Evolutionary conservation across 371 early-diverging fungal species (phyloP).

Genomic region (Apophysomyces sp.): DNA sequence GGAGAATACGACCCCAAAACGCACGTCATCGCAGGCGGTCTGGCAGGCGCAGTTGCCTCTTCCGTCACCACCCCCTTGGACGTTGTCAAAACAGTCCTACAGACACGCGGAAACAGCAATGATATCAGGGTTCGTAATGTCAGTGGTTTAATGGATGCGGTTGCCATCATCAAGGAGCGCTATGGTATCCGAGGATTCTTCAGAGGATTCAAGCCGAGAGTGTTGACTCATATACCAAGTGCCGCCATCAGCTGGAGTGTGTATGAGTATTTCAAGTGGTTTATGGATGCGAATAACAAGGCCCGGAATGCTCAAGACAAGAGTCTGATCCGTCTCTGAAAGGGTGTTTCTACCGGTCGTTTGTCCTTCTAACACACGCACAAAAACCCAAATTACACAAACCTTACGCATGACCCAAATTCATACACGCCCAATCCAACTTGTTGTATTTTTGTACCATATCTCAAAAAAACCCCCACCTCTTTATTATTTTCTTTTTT

Average conservation of each 20-base stretch:
- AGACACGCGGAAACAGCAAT: conserved; percentile 78
- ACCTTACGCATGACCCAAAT: neutral
- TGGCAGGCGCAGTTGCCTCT: conserved; percentile 90
- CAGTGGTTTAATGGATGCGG: conserved; percentile 71
- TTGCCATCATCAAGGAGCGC: conserved; percentile 69
- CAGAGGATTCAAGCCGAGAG: conserved; percentile 81
- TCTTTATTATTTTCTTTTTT: neutral
- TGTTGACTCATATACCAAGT: conserved; percentile 88
- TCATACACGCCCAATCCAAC: neutral
- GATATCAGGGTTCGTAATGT: conserved; percentile 72
- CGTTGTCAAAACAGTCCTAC: conserved; percentile 90
- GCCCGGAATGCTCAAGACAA: conserved; percentile 6
- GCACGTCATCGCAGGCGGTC: conserved; percentile 84
- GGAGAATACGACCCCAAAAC: conserved; percentile 82
- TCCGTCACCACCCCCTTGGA: conserved; percentile 93
- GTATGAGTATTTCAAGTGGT: conserved; percentile 87
- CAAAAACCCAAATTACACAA: neutral
- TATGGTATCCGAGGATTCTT: conserved; percentile 81
- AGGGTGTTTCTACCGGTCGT: neutral
- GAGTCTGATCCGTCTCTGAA: conserved; percentile 9
- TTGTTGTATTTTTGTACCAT: neutral
- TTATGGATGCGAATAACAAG: conserved; percentile 19
- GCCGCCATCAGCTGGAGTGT: conserved; percentile 95
- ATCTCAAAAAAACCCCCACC: neutral
- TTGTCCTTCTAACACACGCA: neutral